Base-by-base conservation (phyloP, 306 rosid genomes). In the Glycine tomentella region DNA sequence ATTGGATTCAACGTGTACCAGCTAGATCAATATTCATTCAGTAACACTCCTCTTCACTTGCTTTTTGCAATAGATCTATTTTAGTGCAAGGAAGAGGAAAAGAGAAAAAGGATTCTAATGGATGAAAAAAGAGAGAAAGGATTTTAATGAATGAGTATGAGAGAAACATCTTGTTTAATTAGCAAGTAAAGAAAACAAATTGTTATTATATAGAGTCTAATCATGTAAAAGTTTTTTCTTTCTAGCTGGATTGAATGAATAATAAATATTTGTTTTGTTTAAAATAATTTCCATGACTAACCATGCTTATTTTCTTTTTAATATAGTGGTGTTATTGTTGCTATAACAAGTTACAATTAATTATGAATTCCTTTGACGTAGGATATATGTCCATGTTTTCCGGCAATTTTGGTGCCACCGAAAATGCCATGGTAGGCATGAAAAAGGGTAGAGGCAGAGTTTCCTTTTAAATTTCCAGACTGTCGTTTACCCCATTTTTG, bases 401-500 rank as follows among this genome's bases (percentile, higher is more conserved):
- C 59, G 84, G 74, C 84, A 74, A 79, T 1, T 73, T 66, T 15
- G 66, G 51, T 58, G 83, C 14, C 72, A 66, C 15, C 31, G 11
- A 74, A 83, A 77, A 76, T 36, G 77, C 75, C 20, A 70, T 36
- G 50, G 44, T 44, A 51, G 6, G 59, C 72, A 56, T 66, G n/a
- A 36, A 64, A 77, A 44, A 9, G 45, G 56, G 38, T 2, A 45
- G 17, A 64, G 51, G 59, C 25, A 56, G 20, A 50, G 53, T 45
- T 84, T 74, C 78, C 69, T 61, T 12, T 66, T 57, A 20, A 78
- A 73, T 56, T 78, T 83, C 80, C 87, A 79, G 76, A 65, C 3
- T 73, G 83, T 83, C 87, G 31, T 72, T 53, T 72, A 34, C 38
- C 80, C 78, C 86, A 83, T 72, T 84, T 84, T 84, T 51, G 84